phyloP scores from a whole-genome alignment of 305 asterid species.

The Fraxinus ornus region DNA sequence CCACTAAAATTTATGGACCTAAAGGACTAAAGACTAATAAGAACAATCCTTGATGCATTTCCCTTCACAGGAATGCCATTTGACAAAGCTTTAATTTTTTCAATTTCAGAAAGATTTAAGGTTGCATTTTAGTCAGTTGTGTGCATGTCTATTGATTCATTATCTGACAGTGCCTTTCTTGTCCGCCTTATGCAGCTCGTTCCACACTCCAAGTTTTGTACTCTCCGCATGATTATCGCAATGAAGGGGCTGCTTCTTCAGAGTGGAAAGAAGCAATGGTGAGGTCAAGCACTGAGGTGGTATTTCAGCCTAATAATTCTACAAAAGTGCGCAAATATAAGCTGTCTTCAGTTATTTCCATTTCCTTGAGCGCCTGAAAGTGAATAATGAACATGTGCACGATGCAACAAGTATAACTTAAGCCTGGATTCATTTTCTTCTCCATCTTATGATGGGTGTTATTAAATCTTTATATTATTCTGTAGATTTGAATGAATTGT shows the following conservation, averaged over 20 bases:
- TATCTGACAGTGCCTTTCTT: conserved; percentile 7
- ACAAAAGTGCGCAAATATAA: conserved; percentile 51
- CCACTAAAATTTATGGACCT: background rate
- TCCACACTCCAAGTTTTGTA: conserved; percentile 55
- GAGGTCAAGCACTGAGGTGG: conserved; percentile 66
- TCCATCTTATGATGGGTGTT: background rate
- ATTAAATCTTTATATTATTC: too few relatives aligned
- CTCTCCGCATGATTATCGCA: conserved; percentile 67
- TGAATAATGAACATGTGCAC: background rate
- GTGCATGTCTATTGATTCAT: background rate
- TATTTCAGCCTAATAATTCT: conserved; percentile 58
- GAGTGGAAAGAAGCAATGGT: conserved; percentile 55
- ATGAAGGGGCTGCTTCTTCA: conserved; percentile 57
- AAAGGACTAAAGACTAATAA: background rate
- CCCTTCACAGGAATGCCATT: background rate
- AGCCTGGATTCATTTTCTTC: background rate
- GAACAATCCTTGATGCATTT: background rate
- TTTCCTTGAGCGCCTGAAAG: conserved; percentile 68
- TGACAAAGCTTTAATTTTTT: background rate
- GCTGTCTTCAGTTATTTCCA: conserved; percentile 65
- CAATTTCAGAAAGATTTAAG: background rate
- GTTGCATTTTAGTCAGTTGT: background rate
- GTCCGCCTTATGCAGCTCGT: conserved; percentile 40
- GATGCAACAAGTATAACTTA: too few relatives aligned
- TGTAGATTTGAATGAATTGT: too few relatives aligned